Base-by-base conservation (phyloP, 768 basidiomycete species). In the Amanita thiersii region DNA sequence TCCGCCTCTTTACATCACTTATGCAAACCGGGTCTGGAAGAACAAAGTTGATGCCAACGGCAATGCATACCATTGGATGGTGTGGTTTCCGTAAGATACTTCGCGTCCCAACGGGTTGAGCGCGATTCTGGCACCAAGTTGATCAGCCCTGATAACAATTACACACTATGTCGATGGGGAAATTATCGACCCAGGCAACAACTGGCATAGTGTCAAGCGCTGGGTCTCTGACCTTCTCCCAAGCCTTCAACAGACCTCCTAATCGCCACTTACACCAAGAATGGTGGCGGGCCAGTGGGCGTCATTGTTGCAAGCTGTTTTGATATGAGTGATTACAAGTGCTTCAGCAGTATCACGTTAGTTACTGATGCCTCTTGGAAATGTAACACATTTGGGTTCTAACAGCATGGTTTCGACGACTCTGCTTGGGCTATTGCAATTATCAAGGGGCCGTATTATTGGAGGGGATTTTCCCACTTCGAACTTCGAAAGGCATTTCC, bases 21-120 rank as follows among this genome's bases (percentile, higher is more conserved):
- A 48, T 19, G 52, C 60, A 3, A 31, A 39, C 5, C 61, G 58
- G 58, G 58, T 63, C 15, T 63, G 60, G 60, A 59, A 60, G 20
- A 56, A 52, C 40, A 58, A 62, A 21, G 43, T 56, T 25, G 43
- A 17, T 31, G 39, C 37, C 14, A 17, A 26, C 6, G 37, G 37
- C 37, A 24, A 26, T 19, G 39, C 39, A 12, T 21, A n/a, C 39
- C 0, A n/a, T 40, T 17, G 53, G 52, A 10, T 38, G 21, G 10
- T 17, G 17, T 18, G 48, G 44, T 8, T 43, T 43, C 41, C 41
- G 41, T 15, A 24, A 29, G 11, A 21, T 15, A 10, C 20, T 39
- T 10, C 12, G 12, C 15, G 29, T 4, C 44, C 44, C 6, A 36
- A 23, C 14, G 38, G 38, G 4, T 4, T 36, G 14, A n/a, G 17